Evolutionary conservation across 2,329 filamentous ascomycete genomes (phyloP), one percentile per base, ranked within the genome.

Genomic region (Fusarium incarnatum): DNA sequence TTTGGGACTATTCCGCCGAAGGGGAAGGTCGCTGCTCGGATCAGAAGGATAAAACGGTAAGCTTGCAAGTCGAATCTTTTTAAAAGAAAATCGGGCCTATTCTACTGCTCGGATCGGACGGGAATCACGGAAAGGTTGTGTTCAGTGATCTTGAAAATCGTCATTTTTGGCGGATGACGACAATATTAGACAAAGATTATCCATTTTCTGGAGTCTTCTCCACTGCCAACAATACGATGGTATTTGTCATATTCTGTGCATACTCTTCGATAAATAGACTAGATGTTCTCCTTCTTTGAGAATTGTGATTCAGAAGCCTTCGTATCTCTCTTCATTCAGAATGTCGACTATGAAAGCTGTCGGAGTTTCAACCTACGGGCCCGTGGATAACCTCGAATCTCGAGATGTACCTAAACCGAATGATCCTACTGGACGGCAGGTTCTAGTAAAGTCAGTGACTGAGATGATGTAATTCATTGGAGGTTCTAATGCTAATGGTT

Each of bases 1-100:
- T 73, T 74, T 56, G 72, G 72, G 16, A 71, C 68, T 2, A 74
- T 74, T 16, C 72, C 73, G 0, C 70, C 65, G 0, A 72, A 66
- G 16, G 72, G 72, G 0, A 63, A 63, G 2, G 45, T 74, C 6
- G 47, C 60, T 1, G 72, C 63, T 15, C 55, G 58, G 6, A 60
- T 74, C 8, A 53, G 70, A 27, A 56, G 70, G 4, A 59, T 70
- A 2, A 64, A 46, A 15, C 8, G 64, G 3, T 55, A 13, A 13
- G 7, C 2, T 28, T 28, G 6, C 27, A 28, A 5, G 25, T 27
- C 10, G 25, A 27, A 11, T 27, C 25, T 27, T 3, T 11, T 27
- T 27, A n/a, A n/a, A n/a, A n/a, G n/a, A n/a, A n/a, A n/a, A n/a
- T n/a, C n/a, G 25, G 25, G 9, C 2, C 25, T 27, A 27, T 4